Evolutionary conservation across 495 filamentous ascomycete genomes (phyloP).

Genomic region (Xylaria sp.): DNA sequence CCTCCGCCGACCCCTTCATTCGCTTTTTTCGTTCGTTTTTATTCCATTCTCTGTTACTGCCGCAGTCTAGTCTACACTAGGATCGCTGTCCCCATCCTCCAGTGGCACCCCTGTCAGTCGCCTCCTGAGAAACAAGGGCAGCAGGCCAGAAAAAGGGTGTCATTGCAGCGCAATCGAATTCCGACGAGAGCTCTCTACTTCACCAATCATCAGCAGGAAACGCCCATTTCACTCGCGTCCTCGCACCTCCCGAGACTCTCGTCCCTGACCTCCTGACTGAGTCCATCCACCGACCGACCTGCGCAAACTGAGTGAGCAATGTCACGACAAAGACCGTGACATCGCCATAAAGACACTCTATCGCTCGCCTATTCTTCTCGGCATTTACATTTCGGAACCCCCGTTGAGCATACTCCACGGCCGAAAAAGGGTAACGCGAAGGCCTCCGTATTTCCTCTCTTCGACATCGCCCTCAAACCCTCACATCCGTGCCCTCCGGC

Average conservation of each 20-base stretch:
- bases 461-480: background rate
- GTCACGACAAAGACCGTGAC: constrained; percentile 40
- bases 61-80: constrained; percentile 18
- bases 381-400: constrained; percentile 28
- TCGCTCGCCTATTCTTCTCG: constrained; percentile 26
- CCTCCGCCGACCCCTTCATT: constrained; percentile 1
- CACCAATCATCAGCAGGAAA: constrained; percentile 18
- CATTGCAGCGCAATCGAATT: constrained; percentile 31
- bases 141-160: constrained; percentile 29
- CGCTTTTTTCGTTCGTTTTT: background rate
- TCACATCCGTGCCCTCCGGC: background rate
- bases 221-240: constrained; percentile 10
- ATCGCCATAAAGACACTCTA: constrained; percentile 36
- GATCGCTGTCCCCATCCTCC: constrained; percentile 24
- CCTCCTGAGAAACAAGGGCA: constrained; percentile 30
- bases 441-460: background rate
- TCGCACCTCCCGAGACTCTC: constrained; percentile 1
- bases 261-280: constrained; percentile 8
- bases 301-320: constrained; percentile 28
- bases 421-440: background rate
- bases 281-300: background rate
- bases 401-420: constrained; percentile 30
- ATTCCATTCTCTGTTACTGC: background rate
- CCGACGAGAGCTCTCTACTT: constrained; percentile 16
- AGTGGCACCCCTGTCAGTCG: constrained; percentile 26